phyloP scores from a whole-genome alignment of 495 filamentous ascomycete genomes.

The Entonaema liquescens region DNA sequence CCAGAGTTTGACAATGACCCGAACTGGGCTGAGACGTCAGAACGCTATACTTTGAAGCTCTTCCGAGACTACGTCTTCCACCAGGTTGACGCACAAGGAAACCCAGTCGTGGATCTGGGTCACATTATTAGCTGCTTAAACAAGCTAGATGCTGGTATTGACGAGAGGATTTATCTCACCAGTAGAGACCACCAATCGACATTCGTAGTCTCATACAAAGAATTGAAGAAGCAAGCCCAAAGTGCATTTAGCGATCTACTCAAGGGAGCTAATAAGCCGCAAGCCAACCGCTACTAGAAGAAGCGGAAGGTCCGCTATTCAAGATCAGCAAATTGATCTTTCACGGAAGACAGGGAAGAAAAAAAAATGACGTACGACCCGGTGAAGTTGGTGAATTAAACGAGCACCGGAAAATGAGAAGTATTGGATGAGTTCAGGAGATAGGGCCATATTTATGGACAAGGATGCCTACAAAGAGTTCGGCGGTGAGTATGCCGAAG shows the following conservation, averaged over 20 bases:
- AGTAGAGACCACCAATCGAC: constrained; percentile 88
- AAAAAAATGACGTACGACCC: too few species aligned
- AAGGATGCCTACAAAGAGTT: neutral
- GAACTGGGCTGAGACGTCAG: constrained; percentile 87
- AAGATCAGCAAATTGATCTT: constrained; percentile 3
- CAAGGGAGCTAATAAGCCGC: constrained; percentile 57
- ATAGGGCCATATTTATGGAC: neutral
- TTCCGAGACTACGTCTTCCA: constrained; percentile 98
- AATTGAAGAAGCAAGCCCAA: constrained; percentile 81
- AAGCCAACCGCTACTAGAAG: constrained; percentile 33
- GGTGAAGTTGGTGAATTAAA: neutral
- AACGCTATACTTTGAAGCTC: constrained; percentile 89
- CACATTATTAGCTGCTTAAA: constrained; percentile 86
- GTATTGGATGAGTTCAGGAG: neutral
- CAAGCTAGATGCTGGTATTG: constrained; percentile 88
- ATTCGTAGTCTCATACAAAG: constrained; percentile 86
- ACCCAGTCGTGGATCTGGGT: constrained; percentile 81
- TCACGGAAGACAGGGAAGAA: neutral
- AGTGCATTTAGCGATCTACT: constrained; percentile 81
- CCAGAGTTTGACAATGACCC: constrained; percentile 79
- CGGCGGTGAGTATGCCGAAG: neutral
- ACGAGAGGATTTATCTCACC: constrained; percentile 85
- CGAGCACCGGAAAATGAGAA: neutral
- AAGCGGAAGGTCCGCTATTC: neutral
- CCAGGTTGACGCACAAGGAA: constrained; percentile 83